These are phyloP conservation scores for Mycena kentingensis DNA, from an alignment of 768 basidiomycete genomes.

Conservation along the genomic window DNA sequence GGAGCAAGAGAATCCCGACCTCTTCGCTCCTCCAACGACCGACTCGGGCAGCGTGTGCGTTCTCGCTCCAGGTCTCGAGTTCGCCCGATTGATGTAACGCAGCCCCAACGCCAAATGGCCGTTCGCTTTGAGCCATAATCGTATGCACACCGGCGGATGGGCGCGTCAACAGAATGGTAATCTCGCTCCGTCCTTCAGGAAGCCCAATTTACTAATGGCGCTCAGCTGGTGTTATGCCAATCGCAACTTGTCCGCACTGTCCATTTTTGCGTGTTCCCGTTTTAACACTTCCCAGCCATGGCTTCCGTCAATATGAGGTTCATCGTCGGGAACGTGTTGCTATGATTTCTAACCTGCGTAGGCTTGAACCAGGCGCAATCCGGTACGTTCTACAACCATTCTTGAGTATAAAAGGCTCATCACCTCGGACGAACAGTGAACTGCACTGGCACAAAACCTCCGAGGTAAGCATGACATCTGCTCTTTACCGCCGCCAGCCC, in stretches of 20 bases:
- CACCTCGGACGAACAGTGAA: slow-evolving; percentile 44
- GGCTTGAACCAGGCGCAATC: slow-evolving; percentile 48
- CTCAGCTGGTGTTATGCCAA: slow-evolving; percentile 49
- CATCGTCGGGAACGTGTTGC: not conserved
- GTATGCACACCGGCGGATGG: slow-evolving; percentile 62
- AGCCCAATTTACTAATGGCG: not conserved
- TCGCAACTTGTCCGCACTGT: slow-evolving; percentile 45
- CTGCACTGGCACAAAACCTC: slow-evolving; percentile 57
- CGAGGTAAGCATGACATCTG: slow-evolving; percentile 33
- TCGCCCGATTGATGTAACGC: too few relatives aligned
- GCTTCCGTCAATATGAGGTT: slow-evolving; percentile 54
- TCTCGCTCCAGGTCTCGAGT: not conserved
- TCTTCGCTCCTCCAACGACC: slow-evolving; percentile 47
- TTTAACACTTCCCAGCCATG: slow-evolving; percentile 30
- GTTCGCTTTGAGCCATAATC: slow-evolving; percentile 55
- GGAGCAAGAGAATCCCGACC: slow-evolving; percentile 46
- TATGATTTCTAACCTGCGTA: not conserved
- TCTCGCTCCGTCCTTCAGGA: slow-evolving; percentile 8
- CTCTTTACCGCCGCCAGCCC: not conserved
- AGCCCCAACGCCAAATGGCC: slow-evolving; percentile 60
- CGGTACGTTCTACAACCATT: slow-evolving; percentile 32
- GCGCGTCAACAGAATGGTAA: slow-evolving; percentile 56
- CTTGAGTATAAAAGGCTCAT: not conserved
- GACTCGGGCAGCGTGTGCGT: slow-evolving; percentile 47
- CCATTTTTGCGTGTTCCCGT: not conserved